Percentiles rank a stretch among this genome's conserved stretches.
Conservation (phyloP, 331 rosid species). For the Phaseolus coccineus region DNA sequence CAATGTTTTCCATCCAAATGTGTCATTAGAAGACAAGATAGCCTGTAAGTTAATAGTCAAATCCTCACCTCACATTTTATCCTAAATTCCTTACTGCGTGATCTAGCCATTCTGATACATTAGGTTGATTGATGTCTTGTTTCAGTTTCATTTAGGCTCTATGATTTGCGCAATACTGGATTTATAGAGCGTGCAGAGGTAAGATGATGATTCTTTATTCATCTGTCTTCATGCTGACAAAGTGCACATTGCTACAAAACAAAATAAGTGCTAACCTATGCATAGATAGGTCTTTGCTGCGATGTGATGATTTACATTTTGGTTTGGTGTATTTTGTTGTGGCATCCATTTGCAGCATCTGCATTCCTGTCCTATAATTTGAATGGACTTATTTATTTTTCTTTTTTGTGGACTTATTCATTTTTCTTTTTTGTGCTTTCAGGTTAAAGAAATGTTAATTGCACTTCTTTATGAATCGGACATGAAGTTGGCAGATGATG, state of each 20-base stretch:
- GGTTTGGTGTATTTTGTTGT: neutral
- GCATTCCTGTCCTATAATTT: conserved; percentile 13
- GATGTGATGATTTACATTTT: neutral
- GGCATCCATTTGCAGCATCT: neutral
- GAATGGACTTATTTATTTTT: conserved; percentile 14
- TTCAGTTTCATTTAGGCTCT: conserved; percentile 95
- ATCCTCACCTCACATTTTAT: conserved; percentile 22
- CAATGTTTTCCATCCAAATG: conserved; percentile 90
- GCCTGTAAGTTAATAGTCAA: conserved; percentile 67
- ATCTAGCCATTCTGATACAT: conserved; percentile 34
- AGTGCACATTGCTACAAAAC: conserved; percentile 13
- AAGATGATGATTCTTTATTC: conserved; percentile 40
- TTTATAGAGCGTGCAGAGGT: conserved; percentile 97
- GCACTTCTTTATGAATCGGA: conserved; percentile 98
- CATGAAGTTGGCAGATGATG: conserved; percentile 95
- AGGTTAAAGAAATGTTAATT: conserved; percentile 98
- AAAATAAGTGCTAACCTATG: conserved; percentile 26
- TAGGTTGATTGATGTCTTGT: conserved; percentile 23
- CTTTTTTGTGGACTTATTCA: conserved; percentile 20
- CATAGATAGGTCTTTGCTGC: neutral
- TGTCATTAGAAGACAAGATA: conserved; percentile 75
- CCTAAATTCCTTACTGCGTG: conserved; percentile 26
- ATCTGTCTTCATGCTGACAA: conserved; percentile 8
- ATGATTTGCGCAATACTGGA: conserved; percentile 88
- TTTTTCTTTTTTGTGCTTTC: conserved; percentile 15